phyloP scores from a whole-genome alignment of 2,329 filamentous ascomycete species.

The Pleoardoris graminearum region DNA sequence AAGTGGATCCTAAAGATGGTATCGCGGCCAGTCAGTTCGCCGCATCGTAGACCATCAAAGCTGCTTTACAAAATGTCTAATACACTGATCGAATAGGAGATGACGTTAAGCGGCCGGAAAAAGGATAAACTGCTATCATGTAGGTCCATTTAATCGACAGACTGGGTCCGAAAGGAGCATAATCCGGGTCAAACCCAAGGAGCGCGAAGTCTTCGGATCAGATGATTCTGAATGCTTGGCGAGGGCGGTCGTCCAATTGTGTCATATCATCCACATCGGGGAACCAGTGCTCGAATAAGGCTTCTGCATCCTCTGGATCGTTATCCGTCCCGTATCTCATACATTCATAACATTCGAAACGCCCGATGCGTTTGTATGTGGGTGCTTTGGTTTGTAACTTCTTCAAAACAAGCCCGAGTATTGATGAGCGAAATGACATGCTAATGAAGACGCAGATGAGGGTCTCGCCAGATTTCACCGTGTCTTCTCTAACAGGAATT shows the following conservation, averaged over 20 bases:
- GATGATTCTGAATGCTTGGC: slow-evolving; percentile 35
- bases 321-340: slow-evolving; percentile 27
- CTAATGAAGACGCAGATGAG: slow-evolving; percentile 39
- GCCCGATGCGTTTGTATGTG: slow-evolving; percentile 38
- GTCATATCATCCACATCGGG: slow-evolving; percentile 44
- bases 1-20: too few relatives aligned
- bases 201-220: slow-evolving; percentile 6
- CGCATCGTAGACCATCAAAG: background rate
- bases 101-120: too few relatives aligned
- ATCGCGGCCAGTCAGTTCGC: background rate
- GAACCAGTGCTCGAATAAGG: slow-evolving; percentile 42
- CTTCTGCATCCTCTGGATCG: slow-evolving; percentile 42
- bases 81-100: too few relatives aligned
- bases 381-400: slow-evolving; percentile 19
- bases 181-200: background rate
- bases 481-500: slow-evolving; percentile 30
- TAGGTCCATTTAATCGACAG: too few relatives aligned
- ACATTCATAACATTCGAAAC: slow-evolving; percentile 44
- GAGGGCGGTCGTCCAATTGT: slow-evolving; percentile 36
- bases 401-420: slow-evolving; percentile 40
- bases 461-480: slow-evolving; percentile 32
- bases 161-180: background rate
- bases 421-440: slow-evolving; percentile 44
- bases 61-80: too few relatives aligned
- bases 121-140: too few relatives aligned